Conservation (phyloP, 306 rosid genomes). For the Cucurbita argyrosperma region DNA sequence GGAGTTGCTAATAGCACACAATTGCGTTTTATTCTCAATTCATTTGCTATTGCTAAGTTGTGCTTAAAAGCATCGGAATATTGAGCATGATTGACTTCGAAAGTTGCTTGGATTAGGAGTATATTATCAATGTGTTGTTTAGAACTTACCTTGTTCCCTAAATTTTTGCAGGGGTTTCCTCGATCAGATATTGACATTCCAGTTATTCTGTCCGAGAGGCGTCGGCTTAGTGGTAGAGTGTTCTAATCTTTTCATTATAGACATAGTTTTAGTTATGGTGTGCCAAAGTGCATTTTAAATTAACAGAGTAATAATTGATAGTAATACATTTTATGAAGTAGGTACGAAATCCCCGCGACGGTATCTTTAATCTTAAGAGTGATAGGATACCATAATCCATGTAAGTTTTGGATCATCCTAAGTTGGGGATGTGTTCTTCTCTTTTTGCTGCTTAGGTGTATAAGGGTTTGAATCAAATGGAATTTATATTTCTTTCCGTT, state of each 20-base stretch:
- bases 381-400: background rate
- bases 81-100: background rate
- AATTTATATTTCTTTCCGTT: background rate
- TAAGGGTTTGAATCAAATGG: background rate
- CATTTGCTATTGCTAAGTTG: background rate
- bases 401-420: background rate
- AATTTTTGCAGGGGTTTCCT: constrained; percentile 58
- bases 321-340: background rate
- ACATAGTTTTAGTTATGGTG: background rate
- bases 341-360: background rate
- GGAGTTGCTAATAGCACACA: background rate
- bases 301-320: background rate
- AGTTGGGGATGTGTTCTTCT: background rate
- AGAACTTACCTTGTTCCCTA: background rate
- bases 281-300: background rate
- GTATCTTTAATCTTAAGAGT: background rate
- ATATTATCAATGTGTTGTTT: background rate
- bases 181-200: constrained; percentile 75
- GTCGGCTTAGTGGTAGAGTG: constrained; percentile 53
- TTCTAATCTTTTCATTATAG: background rate
- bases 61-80: background rate
- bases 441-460: background rate
- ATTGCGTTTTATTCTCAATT: background rate
- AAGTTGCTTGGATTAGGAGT: background rate
- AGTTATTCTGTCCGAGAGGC: constrained; percentile 49